Evolutionary conservation across 73 alveolate species (phyloP), one percentile per base, ranked within the genome.

Genomic region (Effrenium voratum): DNA sequence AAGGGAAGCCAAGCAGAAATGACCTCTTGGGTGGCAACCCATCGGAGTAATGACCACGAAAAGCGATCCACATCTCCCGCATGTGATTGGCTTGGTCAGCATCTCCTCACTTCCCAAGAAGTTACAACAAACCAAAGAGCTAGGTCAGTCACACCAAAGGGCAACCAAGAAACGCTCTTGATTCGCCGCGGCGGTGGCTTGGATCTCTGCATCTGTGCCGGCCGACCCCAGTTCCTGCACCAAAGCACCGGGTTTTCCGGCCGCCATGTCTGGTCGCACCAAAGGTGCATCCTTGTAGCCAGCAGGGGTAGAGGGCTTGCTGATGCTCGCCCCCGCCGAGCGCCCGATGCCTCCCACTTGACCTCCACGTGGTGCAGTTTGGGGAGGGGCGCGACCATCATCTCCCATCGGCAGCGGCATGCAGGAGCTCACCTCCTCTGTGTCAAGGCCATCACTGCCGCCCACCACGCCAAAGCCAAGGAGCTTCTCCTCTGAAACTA

Each of bases 91-190:
- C n/a, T n/a, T n/a, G n/a, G n/a, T n/a, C n/a, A n/a, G n/a, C n/a
- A n/a, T n/a, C n/a, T n/a, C n/a, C n/a, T n/a, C n/a, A n/a, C n/a
- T n/a, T n/a, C n/a, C n/a, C n/a, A n/a, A n/a, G n/a, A n/a, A n/a
- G n/a, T n/a, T n/a, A n/a, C n/a, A n/a, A n/a, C n/a, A n/a, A n/a
- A n/a, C n/a, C n/a, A n/a, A n/a, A n/a, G n/a, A n/a, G n/a, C n/a
- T n/a, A n/a, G n/a, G n/a, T n/a, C n/a, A n/a, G n/a, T n/a, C n/a
- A n/a, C n/a, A n/a, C n/a, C n/a, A n/a, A n/a, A n/a, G n/a, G n/a
- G n/a, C n/a, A n/a, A n/a, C n/a, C n/a, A n/a, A n/a, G n/a, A n/a
- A 68, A 45, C 96, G 96, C 44, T 90, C 96, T 68, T 90, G 96
- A 34, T 90, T 77, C 12, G 96, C 96, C 15, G 95, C 95, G 22